Evolutionary conservation across 1,139 yeast species (phyloP), one percentile per base, ranked within the genome.

Genomic region (Pneumocystis murina): DNA sequence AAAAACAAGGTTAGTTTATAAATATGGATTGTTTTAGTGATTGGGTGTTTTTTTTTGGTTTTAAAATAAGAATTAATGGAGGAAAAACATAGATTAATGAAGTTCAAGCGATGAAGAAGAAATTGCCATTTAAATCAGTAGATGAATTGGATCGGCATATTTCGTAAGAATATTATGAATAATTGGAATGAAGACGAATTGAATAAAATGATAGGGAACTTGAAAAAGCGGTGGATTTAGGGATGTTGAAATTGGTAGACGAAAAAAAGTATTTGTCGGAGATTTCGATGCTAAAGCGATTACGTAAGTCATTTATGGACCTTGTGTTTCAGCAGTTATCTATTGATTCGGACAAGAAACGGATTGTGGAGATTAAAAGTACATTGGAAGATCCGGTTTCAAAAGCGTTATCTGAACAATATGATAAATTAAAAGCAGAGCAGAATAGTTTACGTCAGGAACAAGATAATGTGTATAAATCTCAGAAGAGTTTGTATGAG

Each of bases 231-330:
- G 85, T 92, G 68, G 90, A 87, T 67, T 77, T 87, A 63, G 98
- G 98, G 67, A 78, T 80, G 63, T 79, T 94, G 75, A 84, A 89
- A 72, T 83, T 94, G 72, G 97, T 91, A 64, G 96, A 92, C 68
- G 99, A 94, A 80, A 86, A 90, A 79, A 82, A 85, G 74, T 78
- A 80, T 70, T 84, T 94, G 70, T 87, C 87, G 77, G 97, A 92
- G 77, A 87, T 90, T 80, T 82, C 90, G 64, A 77, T 85, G 63
- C 82, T 92, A 75, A 85, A 94, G 76, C 89, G 88, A 77, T 78
- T 86, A 72, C 84, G 85, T 73, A 87, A 86, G 76, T 94, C 86
- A 75, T 87, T 89, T 74, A 84, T 84, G 62, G 80, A 82, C 60
- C 79, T 91, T 70, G 90, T 85, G 72, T 82, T 83, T 70, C 82